Conservation (phyloP, 2,329 filamentous ascomycete genomes). For the Alternaria sp. region DNA sequence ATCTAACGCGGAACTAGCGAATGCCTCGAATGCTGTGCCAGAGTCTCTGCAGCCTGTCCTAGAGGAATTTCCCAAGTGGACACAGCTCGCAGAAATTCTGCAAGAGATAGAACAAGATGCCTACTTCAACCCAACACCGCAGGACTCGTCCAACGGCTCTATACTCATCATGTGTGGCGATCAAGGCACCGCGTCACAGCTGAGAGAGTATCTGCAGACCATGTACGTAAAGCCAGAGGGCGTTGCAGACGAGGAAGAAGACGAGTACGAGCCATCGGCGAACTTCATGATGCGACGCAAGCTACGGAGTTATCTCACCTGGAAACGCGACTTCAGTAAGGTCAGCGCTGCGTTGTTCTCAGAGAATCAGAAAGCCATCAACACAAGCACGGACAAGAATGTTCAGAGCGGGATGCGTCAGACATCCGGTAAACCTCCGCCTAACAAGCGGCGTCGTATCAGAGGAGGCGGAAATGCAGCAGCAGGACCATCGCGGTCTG, state of each 20-base stretch:
- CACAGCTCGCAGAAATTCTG: conserved; percentile 82
- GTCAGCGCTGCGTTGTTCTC: conserved; percentile 80
- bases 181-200: conserved; percentile 81
- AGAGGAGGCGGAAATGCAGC: conserved; percentile 75
- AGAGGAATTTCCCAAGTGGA: conserved; percentile 96
- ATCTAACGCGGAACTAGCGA: conserved; percentile 60
- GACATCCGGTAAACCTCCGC: conserved; percentile 67
- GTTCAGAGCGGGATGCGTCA: conserved; percentile 51
- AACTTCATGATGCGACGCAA: conserved; percentile 89
- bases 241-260: conserved; percentile 55
- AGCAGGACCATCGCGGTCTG: conserved; percentile 65
- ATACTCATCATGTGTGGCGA: conserved; percentile 96
- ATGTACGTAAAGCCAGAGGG: conserved; percentile 74
- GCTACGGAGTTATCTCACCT: conserved; percentile 83
- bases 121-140: conserved; percentile 78
- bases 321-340: conserved; percentile 88
- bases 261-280: conserved; percentile 69
- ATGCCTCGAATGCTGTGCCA: conserved; percentile 55
- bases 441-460: conserved; percentile 84
- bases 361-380: conserved; percentile 79
- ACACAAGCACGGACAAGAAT: conserved; percentile 67
- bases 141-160: conserved; percentile 87
- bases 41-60: conserved; percentile 78
- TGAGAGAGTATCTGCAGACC: conserved; percentile 88
- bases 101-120: conserved; percentile 92